Evolutionary conservation across 371 early-diverging fungal species (phyloP), one percentile per base, ranked within the genome.

Genomic region (Mucor indicus): DNA sequence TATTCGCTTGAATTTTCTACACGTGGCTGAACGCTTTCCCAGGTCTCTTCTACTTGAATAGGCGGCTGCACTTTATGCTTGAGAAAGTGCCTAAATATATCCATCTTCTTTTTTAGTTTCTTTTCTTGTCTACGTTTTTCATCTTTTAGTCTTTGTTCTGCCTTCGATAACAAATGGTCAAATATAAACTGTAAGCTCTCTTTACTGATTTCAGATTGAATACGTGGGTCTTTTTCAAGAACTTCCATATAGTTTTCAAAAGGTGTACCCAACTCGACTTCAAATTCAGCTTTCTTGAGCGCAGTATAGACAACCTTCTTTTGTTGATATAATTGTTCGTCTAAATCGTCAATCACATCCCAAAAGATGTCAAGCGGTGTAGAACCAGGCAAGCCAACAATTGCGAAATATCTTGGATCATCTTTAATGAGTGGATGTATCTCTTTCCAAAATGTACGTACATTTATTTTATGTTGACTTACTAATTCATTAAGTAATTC

Each of bases 351-450:
- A 17, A 95, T 64, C 12, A 81, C 46, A 61, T 97, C 97, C 87
- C 93, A 95, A 58, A 95, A 95, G 46, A 97, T 56, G 39, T 97
- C 96, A 41, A 92, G 55, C 2, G 97, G 93, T 4, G 86, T 80
- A 0, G 93, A 92, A 7, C 93, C 95, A 1, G 84, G 75, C 47
- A 89, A 83, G 0, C 93, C 93, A 3, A 97, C 77, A 60, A 92
- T 80, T n/a, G 77, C 64, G 4, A 52, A 30, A 51, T 88, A 94
- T 19, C 88, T 72, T 16, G 71, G 58, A 51, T 95, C 90, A 2
- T 82, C 71, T 38, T 84, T 80, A 49, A 95, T 74, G 20, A 72
- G 27, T 1, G 91, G 89, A 54, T 86, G 89, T 8, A 94, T 69
- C 29, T 93, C 89, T 66, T 84, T 85, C 97, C 97, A 97, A 35